A percentile compares a stretch with the other conserved stretches of the same genome.
These are phyloP conservation scores for Nakaseomyces kungkrabaensis DNA, from an alignment of 1,139 yeast genomes.

Conservation along the genomic window DNA sequence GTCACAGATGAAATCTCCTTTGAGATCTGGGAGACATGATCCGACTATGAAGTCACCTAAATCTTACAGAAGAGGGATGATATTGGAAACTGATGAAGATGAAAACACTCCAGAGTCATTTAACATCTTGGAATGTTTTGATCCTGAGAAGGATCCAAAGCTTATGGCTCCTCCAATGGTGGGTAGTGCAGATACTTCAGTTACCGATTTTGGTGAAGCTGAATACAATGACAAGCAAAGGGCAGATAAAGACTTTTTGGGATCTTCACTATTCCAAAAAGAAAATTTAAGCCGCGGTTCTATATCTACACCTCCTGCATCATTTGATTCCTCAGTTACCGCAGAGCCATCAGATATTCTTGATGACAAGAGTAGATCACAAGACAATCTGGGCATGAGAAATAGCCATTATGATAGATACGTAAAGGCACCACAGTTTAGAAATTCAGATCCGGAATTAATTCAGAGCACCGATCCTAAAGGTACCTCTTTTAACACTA, in stretches of 20 bases:
- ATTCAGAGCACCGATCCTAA: neutral
- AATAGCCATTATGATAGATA: neutral
- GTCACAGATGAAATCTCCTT: constrained; percentile 1
- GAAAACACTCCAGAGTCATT: constrained; percentile 1
- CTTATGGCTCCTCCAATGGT: constrained; percentile 1
- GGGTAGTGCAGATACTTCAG: neutral
- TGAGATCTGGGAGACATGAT: constrained; percentile 4
- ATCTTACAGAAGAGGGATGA: constrained; percentile 7
- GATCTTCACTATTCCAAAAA: neutral
- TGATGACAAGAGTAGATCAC: neutral
- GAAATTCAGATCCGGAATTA: constrained; percentile 2
- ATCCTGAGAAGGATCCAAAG: neutral
- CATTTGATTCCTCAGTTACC: neutral
- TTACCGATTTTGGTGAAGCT: neutral
- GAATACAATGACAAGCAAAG: neutral
- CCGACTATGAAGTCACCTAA: constrained; percentile 6
- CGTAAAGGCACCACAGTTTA: neutral
- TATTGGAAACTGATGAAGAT: constrained; percentile 7
- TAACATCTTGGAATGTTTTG: neutral
- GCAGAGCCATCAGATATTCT: neutral
- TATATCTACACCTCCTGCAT: neutral
- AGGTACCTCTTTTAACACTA: neutral
- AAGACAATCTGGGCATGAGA: neutral
- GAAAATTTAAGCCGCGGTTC: neutral
- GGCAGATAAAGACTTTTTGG: neutral